These are phyloP conservation scores for Teratosphaeria gauchensis DNA, from an alignment of 2,329 filamentous ascomycete genomes.

Conservation along the genomic window DNA sequence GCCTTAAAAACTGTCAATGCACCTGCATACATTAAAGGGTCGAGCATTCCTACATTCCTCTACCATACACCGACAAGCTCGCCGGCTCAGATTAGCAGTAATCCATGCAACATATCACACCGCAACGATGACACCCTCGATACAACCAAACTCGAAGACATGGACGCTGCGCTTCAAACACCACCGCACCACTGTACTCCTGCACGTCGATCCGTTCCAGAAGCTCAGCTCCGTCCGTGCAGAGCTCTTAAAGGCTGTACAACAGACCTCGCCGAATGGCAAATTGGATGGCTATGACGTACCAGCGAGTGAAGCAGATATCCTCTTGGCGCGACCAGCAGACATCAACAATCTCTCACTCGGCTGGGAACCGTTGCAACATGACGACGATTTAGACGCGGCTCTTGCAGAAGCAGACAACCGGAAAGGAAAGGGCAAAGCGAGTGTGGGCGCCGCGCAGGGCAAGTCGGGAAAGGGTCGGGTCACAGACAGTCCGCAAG, in stretches of 20 bases:
- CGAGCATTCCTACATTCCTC: neutral
- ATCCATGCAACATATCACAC: neutral
- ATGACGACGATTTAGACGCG: conserved; percentile 10
- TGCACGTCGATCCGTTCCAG: conserved; percentile 36
- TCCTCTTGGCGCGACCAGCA: conserved; percentile 32
- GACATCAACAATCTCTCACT: conserved; percentile 31
- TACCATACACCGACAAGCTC: neutral
- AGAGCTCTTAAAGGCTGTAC: conserved; percentile 32
- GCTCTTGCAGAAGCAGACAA: conserved; percentile 15
- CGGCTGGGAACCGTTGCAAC: conserved; percentile 31
- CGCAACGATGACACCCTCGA: conserved; percentile 10
- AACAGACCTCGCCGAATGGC: conserved; percentile 29
- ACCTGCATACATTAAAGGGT: neutral
- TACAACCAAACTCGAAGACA: conserved; percentile 20
- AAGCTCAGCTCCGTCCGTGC: conserved; percentile 32
- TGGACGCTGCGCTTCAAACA: conserved; percentile 40
- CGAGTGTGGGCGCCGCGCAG: conserved; percentile 8
- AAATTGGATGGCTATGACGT: conserved; percentile 27
- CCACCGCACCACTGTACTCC: conserved; percentile 36
- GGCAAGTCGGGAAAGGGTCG: conserved; percentile 26
- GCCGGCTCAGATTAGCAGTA: neutral
- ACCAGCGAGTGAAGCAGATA: conserved; percentile 29
- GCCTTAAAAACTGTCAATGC: neutral
- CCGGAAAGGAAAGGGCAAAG: conserved; percentile 33
- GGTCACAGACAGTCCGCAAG: conserved; percentile 27